phyloP scores from a whole-genome alignment of 108 stramenopile genomes.

The Nitzschia inconspicua region DNA sequence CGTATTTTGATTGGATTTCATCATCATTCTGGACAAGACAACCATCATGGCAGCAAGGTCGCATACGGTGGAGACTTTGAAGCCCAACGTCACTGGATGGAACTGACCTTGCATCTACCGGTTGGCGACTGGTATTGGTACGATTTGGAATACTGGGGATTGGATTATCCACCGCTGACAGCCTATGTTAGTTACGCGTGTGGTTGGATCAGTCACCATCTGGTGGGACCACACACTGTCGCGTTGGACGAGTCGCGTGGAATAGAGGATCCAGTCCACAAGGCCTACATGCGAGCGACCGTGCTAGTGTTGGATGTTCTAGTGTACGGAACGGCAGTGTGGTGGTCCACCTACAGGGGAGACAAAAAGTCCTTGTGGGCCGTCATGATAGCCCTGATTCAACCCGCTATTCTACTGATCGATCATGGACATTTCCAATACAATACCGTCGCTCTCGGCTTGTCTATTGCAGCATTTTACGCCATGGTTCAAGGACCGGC shows the following conservation, averaged over 20 bases:
- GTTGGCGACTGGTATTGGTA: constrained; percentile 88
- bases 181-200: constrained; percentile 79
- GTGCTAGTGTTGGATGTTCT: constrained; percentile 66
- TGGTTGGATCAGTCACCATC: constrained; percentile 49
- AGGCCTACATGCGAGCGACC: constrained; percentile 78
- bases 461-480: constrained; percentile 70
- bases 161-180: constrained; percentile 95
- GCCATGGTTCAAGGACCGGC: constrained; percentile 43
- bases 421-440: constrained; percentile 99
- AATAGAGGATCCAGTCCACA: constrained; percentile 72
- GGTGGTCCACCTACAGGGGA: constrained; percentile 12
- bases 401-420: constrained; percentile 84
- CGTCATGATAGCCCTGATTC: constrained; percentile 41
- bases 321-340: constrained; percentile 56
- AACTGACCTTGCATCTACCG: constrained; percentile 81
- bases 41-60: constrained; percentile 58
- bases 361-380: constrained; percentile 14
- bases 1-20: constrained; percentile 64
- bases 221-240: constrained; percentile 54
- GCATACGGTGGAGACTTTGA: constrained; percentile 94
- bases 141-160: constrained; percentile 90
- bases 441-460: constrained; percentile 87
- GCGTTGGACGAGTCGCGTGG: constrained; percentile 78
- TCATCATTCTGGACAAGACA: constrained; percentile 80
- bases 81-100: constrained; percentile 98